Base-by-base conservation (phyloP, 371 early-diverging fungal genomes). In the Nematocida sp. region DNA sequence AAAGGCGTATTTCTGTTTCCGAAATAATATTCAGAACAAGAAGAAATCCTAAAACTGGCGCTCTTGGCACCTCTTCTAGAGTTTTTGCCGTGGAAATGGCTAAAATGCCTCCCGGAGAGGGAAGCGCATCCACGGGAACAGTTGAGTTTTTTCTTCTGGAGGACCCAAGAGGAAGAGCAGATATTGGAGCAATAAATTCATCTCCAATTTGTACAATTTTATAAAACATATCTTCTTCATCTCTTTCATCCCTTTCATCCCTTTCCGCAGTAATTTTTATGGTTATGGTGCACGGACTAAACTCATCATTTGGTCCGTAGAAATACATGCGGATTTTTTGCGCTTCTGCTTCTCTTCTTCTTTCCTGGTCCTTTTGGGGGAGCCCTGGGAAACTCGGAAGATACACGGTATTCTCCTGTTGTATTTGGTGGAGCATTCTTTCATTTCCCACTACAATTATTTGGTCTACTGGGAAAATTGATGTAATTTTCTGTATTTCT, bases 91-190 rank as follows among this genome's bases (percentile, higher is more conserved):
- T 77, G 9, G 82, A 82, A 35, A 84, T 78, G 16, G 78, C 84
- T n/a, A 84, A 49, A 23, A 84, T 60, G 39, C 71, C 39, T 33
- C 78, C 77, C 32, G 78, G 77, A n/a, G 45, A 20, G 5, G 79
- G 51, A 26, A 61, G 40, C 23, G 65, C 76, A 18, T 78, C 69
- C 33, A 60, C 51, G 9, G 80, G 79, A 5, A 57, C 78, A 7
- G 65, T 54, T 18, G 66, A 65, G 16, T 64, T 65, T 20, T 81
- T 65, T 53, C 82, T 79, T 59, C 81, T 79, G 16, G 77, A 50
- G 1, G 78, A 65, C 20, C 84, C 84, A 0, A 84, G 56, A 13
- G 84, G 84, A 32, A 84, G 65, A 1, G 84, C 84, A 49, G 78
- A 81, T 42, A 63, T 71, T 3, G 84, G 84, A 54, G 82, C 81